Evolutionary conservation across 768 basidiomycete genomes (phyloP).

Genomic region (Sporobolomyces roseus): DNA sequence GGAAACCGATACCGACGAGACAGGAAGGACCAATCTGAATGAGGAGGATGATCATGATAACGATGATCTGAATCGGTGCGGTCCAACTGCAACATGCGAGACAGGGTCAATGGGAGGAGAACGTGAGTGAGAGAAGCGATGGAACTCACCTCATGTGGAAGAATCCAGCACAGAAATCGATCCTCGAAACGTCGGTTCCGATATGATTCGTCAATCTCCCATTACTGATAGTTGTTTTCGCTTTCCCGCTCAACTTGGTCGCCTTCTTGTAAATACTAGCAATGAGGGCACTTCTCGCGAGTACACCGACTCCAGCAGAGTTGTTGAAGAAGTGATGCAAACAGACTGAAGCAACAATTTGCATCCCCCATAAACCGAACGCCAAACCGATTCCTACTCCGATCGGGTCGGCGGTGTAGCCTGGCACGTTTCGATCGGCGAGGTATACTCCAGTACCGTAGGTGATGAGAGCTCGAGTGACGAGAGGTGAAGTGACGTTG

Average conservation of each 20-base stretch:
- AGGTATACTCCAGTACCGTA: slow-evolving; percentile 66
- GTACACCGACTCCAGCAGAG: slow-evolving; percentile 69
- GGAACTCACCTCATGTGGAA: slow-evolving; percentile 31
- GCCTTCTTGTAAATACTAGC: slow-evolving; percentile 78
- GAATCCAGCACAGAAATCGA: slow-evolving; percentile 70
- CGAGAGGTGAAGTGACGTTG: slow-evolving; percentile 67
- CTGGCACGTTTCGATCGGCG: slow-evolving; percentile 51
- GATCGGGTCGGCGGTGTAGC: slow-evolving; percentile 48
- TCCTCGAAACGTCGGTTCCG: slow-evolving; percentile 81
- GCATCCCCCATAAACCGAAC: slow-evolving; percentile 65
- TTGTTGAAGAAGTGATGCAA: slow-evolving; percentile 77
- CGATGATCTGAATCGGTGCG: slow-evolving; percentile 64
- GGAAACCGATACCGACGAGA: slow-evolving; percentile 60
- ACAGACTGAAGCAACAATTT: slow-evolving; percentile 63
- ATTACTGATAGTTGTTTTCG: slow-evolving; percentile 74
- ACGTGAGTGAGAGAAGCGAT: background rate
- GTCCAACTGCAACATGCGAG: slow-evolving; percentile 21
- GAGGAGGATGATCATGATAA: slow-evolving; percentile 71
- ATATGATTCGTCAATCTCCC: slow-evolving; percentile 92
- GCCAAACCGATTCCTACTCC: slow-evolving; percentile 65
- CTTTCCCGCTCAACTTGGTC: slow-evolving; percentile 69
- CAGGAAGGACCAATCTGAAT: slow-evolving; percentile 65
- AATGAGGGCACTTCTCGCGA: slow-evolving; percentile 78
- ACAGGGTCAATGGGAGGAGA: too few species aligned
- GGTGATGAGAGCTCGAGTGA: slow-evolving; percentile 72